Conservation (phyloP, 1,284 basidiomycete genomes). For the Heterobasidion occidentale region DNA sequence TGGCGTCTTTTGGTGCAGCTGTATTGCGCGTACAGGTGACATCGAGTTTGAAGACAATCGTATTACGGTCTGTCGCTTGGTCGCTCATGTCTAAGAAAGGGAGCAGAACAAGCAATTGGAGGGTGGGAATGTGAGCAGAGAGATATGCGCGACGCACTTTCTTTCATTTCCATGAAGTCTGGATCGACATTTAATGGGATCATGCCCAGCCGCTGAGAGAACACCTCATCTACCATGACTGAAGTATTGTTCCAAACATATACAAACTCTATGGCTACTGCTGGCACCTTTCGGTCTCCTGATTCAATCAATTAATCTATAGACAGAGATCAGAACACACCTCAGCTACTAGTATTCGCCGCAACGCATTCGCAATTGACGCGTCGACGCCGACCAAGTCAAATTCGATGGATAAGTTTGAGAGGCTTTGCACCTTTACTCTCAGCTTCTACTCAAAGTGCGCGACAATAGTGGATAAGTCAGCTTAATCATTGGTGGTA, state of each 20-base stretch:
- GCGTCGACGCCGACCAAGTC: slow-evolving; percentile 96
- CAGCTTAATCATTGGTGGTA: background rate
- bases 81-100: slow-evolving; percentile 30
- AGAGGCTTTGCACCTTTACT: slow-evolving; percentile 72
- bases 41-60: slow-evolving; percentile 82
- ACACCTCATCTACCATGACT: slow-evolving; percentile 91
- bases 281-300: slow-evolving; percentile 60
- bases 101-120: background rate
- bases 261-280: slow-evolving; percentile 88
- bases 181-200: slow-evolving; percentile 90
- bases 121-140: slow-evolving; percentile 2
- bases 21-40: slow-evolving; percentile 64
- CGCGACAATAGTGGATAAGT: slow-evolving; percentile 5
- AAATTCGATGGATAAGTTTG: slow-evolving; percentile 83
- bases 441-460: slow-evolving; percentile 52
- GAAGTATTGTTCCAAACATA: slow-evolving; percentile 96
- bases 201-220: slow-evolving; percentile 87
- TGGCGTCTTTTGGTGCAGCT: slow-evolving; percentile 43
- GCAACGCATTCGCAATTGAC: slow-evolving; percentile 91
- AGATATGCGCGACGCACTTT: slow-evolving; percentile 19
- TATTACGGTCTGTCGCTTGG: slow-evolving; percentile 82
- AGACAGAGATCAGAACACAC: slow-evolving; percentile 32
- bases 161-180: slow-evolving; percentile 43
- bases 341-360: slow-evolving; percentile 91
- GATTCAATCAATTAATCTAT: no score